Conservation (phyloP, 2,329 filamentous ascomycete genomes). For the Trichoderma endophyticum region DNA sequence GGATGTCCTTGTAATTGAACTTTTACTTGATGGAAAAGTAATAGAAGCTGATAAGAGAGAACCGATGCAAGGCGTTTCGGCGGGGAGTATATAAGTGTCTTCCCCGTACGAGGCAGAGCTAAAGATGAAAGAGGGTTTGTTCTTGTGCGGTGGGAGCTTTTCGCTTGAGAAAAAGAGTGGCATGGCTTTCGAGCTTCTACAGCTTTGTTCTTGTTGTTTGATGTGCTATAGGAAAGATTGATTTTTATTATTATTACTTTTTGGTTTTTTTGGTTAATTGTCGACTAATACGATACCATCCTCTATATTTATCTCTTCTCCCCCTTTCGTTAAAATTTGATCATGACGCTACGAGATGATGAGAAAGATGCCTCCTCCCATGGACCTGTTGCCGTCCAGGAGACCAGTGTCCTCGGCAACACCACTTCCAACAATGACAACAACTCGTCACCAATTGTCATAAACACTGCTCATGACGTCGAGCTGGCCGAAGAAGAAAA, state of each 20-base stretch:
- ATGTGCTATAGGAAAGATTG: background rate
- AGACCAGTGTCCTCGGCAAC: background rate
- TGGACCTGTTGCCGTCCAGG: background rate
- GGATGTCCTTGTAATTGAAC: background rate
- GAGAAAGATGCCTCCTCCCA: background rate
- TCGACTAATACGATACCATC: background rate
- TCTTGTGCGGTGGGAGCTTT: background rate
- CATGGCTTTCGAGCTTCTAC: background rate
- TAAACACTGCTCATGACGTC: background rate
- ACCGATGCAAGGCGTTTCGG: background rate
- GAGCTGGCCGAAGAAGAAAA: background rate
- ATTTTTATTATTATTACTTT: background rate
- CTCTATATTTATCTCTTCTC: background rate
- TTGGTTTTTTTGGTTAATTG: background rate
- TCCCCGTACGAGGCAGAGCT: background rate
- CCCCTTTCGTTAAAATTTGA: background rate
- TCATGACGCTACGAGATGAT: slow-evolving; percentile 11
- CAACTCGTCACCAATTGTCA: background rate
- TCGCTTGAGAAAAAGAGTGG: background rate
- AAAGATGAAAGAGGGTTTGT: background rate
- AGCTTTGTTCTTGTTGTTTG: background rate
- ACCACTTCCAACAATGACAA: background rate
- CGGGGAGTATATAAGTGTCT: background rate
- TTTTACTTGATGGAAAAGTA: background rate
- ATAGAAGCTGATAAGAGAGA: background rate